phyloP scores from a whole-genome alignment of 2,329 filamentous ascomycete genomes.

The Ophiostoma novo-ulmi region DNA sequence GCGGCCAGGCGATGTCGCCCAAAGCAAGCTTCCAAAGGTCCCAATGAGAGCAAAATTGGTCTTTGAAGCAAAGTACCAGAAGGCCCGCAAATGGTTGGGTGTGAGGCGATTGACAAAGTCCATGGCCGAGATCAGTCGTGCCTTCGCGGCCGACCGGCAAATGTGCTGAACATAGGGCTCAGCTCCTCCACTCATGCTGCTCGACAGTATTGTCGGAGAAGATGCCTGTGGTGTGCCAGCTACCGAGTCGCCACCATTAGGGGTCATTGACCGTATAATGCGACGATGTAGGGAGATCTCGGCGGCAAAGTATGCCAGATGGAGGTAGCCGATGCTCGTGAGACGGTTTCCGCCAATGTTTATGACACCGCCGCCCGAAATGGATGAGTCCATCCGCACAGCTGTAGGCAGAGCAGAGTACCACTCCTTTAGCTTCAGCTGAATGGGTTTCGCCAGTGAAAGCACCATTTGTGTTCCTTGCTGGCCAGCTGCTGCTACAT shows the following conservation, averaged over 20 bases:
- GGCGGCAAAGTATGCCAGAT: conserved; percentile 87
- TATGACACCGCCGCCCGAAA: conserved; percentile 37
- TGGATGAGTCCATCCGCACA: conserved; percentile 62
- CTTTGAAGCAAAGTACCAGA: conserved; percentile 87
- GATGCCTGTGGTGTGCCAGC: conserved; percentile 31
- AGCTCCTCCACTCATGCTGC: conserved; percentile 38
- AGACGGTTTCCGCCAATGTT: conserved; percentile 43
- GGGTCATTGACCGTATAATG: conserved; percentile 74
- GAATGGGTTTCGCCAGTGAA: conserved; percentile 72
- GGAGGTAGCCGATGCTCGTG: conserved; percentile 68
- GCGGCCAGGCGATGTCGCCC: conserved; percentile 78
- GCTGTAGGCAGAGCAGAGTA: conserved; percentile 61
- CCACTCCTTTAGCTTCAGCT: conserved; percentile 79
- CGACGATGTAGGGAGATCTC: conserved; percentile 90
- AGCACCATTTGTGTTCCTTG: conserved; percentile 70
- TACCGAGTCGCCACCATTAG: conserved; percentile 39
- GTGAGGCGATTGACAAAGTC: conserved; percentile 93
- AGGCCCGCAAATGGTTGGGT: conserved; percentile 77
- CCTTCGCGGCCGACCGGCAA: conserved; percentile 88
- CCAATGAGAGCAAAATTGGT: conserved; percentile 93
- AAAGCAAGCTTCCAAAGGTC: conserved; percentile 84
- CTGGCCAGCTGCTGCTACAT: conserved; percentile 58
- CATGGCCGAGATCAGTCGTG: conserved; percentile 90
- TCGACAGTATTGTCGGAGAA: conserved; percentile 23
- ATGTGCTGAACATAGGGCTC: conserved; percentile 86